Evolutionary conservation across 2,329 filamentous ascomycete genomes (phyloP), one percentile per base, ranked within the genome.

Genomic region (Aschersonia sp.): DNA sequence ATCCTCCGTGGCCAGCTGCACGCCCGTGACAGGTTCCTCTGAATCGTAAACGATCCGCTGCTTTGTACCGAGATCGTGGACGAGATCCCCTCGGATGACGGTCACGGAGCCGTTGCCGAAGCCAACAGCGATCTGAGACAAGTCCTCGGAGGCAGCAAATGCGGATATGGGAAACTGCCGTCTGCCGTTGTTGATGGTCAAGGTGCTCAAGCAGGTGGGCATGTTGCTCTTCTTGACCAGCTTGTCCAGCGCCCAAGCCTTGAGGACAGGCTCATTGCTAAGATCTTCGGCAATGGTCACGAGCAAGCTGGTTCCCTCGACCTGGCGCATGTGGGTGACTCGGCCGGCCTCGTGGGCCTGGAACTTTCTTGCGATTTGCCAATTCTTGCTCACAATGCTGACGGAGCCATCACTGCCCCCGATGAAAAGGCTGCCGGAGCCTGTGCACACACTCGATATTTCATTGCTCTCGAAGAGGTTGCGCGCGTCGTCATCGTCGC

Each of bases 171-270:
- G 92, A 64, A 96, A 97, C 56, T 85, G 87, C 61, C 90, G 88
- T 61, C 86, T 79, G 41, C 85, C 88, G 68, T 97, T 97, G 61
- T 88, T 85, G 54, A 98, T 83, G 29, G 75, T 80, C 46, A 96
- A 68, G 1, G 84, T 92, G 60, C 87, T 94, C 54, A 95, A 73
- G 61, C 92, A 97, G 40, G 83, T 86, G 12, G 92, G 92, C 52
- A 83, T 72, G 42, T 88, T 88, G 5, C 87, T 94, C 73, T 94
- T 97, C 75, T 92, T 97, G 55, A 94, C 87, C 4, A 83, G 75
- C 66, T 89, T 94, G 62, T 97, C 89, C 56, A 98, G 72, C 29
- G 87, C 90, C 92, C 92, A 98, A n/a, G 97, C 90, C 63, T 95
- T 97, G 51, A 98, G 67, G 22, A 90, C 76, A 0, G 92, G 90